Evolutionary conservation across 768 basidiomycete genomes (phyloP).

Genomic region (Boletus speciosus): DNA sequence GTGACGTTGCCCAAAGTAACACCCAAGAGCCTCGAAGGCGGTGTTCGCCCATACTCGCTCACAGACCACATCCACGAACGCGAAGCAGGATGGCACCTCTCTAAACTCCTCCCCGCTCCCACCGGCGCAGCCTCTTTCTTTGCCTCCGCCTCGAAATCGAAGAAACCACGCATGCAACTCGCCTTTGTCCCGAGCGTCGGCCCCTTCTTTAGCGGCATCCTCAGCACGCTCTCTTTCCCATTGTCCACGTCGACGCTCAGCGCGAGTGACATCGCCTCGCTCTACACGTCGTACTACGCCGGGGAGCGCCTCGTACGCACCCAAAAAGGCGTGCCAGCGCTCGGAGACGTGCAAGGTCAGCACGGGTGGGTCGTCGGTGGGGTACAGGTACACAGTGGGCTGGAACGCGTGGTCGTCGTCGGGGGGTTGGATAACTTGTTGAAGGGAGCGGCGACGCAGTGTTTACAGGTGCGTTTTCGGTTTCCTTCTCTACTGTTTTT

Average conservation of each 20-base stretch:
- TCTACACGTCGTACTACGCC: constrained; percentile 77
- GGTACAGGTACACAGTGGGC: constrained; percentile 86
- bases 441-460: constrained; percentile 99
- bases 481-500: background rate
- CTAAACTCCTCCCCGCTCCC: constrained; percentile 43
- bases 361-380: constrained; percentile 93
- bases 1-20: constrained; percentile 79
- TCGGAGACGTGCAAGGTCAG: constrained; percentile 72
- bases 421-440: constrained; percentile 95
- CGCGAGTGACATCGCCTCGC: constrained; percentile 65
- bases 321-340: constrained; percentile 64
- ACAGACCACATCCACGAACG: constrained; percentile 99
- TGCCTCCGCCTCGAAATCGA: background rate
- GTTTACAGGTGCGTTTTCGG: constrained; percentile 70
- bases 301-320: constrained; percentile 71
- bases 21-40: constrained; percentile 69
- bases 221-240: constrained; percentile 83
- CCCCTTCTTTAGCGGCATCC: constrained; percentile 96
- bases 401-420: constrained; percentile 91
- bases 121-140: background rate
- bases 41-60: constrained; percentile 79
- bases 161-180: constrained; percentile 43
- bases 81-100: constrained; percentile 85
- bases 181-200: constrained; percentile 87
- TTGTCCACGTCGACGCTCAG: constrained; percentile 55